Evolutionary conservation across 257 asterid genomes (phyloP).

Genomic region (Przewalskia tangutica): DNA sequence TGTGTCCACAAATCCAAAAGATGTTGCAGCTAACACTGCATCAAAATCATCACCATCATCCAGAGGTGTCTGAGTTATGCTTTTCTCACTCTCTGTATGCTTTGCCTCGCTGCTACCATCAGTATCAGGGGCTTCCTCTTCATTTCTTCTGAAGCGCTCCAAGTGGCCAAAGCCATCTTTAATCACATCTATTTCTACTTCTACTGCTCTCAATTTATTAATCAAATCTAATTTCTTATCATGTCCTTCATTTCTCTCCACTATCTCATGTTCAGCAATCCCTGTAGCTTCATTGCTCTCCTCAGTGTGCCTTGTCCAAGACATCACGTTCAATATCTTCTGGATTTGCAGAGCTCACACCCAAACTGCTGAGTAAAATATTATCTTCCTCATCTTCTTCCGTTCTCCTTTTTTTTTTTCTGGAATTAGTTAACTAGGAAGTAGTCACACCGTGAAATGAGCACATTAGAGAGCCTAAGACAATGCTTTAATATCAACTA

Average conservation of each 20-base stretch:
- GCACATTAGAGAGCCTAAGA: background rate
- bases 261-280: constrained; percentile 31
- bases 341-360: constrained; percentile 83
- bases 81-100: constrained; percentile 28
- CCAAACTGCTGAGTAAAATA: constrained; percentile 58
- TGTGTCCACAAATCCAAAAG: constrained; percentile 88
- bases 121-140: constrained; percentile 24
- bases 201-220: constrained; percentile 63
- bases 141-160: constrained; percentile 39
- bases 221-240: constrained; percentile 33
- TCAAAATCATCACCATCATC: constrained; percentile 83
- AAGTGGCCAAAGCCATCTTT: constrained; percentile 58
- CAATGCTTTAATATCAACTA: background rate
- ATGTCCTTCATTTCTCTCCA: constrained; percentile 33
- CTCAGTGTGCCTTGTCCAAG: constrained; percentile 32
- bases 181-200: constrained; percentile 79
- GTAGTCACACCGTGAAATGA: background rate
- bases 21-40: constrained; percentile 73
- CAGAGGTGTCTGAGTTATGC: constrained; percentile 32
- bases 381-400: constrained; percentile 80
- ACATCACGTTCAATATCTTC: constrained; percentile 74
- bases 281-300: constrained; percentile 33
- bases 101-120: constrained; percentile 27
- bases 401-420: constrained; percentile 11
- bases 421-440: background rate